A percentile compares a stretch with the other conserved stretches of the same genome.
These are phyloP conservation scores for Sisymbrium irio DNA, from an alignment of 345 rosid genomes.

Conservation along the genomic window DNA sequence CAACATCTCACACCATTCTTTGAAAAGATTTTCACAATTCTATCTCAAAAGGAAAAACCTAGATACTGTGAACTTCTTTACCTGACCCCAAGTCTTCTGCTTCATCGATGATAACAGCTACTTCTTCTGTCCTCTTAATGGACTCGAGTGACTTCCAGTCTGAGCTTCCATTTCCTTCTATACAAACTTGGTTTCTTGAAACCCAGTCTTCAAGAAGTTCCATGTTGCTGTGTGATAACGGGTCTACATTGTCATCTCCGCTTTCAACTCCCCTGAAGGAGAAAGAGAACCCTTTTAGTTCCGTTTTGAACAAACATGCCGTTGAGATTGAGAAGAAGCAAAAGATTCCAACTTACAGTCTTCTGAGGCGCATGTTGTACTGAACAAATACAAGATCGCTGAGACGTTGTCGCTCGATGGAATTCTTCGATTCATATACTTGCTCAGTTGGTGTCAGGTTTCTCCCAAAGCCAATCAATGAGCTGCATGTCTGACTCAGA, in stretches of 20 bases:
- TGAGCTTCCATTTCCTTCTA: constrained; percentile 50
- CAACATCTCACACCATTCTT: not conserved
- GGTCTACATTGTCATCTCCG: constrained; percentile 44
- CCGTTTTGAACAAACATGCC: not conserved
- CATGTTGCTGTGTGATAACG: constrained; percentile 47
- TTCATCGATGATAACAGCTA: constrained; percentile 46
- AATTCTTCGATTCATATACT: constrained; percentile 60
- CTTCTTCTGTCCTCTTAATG: constrained; percentile 40
- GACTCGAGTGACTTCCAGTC: constrained; percentile 76
- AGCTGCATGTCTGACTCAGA: constrained; percentile 78
- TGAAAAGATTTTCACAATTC: not conserved
- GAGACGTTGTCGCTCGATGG: constrained; percentile 68
- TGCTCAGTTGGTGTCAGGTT: constrained; percentile 42
- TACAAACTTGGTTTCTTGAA: constrained; percentile 42
- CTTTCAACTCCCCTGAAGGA: constrained; percentile 32
- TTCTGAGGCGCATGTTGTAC: constrained; percentile 72
- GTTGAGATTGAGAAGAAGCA: not conserved
- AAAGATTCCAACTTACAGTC: constrained; percentile 44
- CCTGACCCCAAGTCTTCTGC: constrained; percentile 65
- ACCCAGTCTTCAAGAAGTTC: constrained; percentile 76
- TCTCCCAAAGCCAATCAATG: constrained; percentile 39
- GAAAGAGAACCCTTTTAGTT: constrained; percentile 19
- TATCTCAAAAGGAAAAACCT: not conserved
- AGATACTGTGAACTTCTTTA: constrained; percentile 27
- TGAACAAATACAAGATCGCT: constrained; percentile 73